Evolutionary conservation across 1,139 yeast species (phyloP).

Genomic region (Pichia sp.): DNA sequence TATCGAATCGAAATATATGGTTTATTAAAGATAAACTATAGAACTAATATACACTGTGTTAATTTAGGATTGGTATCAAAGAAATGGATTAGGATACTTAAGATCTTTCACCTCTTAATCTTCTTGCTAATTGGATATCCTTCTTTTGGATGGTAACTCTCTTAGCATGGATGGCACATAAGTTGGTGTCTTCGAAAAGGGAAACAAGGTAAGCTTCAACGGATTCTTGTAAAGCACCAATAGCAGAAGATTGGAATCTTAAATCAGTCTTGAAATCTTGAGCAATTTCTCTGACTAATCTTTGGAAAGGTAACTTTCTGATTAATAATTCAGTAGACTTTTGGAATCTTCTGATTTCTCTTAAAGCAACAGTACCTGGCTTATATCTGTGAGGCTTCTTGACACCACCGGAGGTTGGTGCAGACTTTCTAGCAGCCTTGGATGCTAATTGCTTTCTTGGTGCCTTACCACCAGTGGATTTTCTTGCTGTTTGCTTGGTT

Average conservation of each 20-base stretch:
- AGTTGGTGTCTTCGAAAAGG: constrained; percentile 83
- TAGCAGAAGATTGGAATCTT: constrained; percentile 90
- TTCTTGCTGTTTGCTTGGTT: constrained; percentile 98
- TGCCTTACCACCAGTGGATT: constrained; percentile 99
- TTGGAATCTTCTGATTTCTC: constrained; percentile 80
- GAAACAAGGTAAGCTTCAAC: constrained; percentile 88
- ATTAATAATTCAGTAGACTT: constrained; percentile 73
- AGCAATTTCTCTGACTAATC: constrained; percentile 80
- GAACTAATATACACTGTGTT: constrained; percentile 21
- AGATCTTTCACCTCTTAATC: constrained; percentile 81
- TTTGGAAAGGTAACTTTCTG: constrained; percentile 88
- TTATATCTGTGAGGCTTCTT: constrained; percentile 93
- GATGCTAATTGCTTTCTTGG: constrained; percentile 99
- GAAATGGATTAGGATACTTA: too few species aligned
- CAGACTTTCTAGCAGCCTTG: constrained; percentile 99
- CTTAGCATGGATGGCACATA: constrained; percentile 91
- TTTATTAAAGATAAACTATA: constrained; percentile 8
- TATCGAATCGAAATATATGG: too few species aligned
- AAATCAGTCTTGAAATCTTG: constrained; percentile 55
- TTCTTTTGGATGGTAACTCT: constrained; percentile 94
- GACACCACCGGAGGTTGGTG: constrained; percentile 98
- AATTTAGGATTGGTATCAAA: background rate
- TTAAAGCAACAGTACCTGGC: constrained; percentile 74
- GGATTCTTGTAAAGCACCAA: constrained; percentile 89
- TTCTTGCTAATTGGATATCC: constrained; percentile 87